Percentiles rank a stretch among this genome's conserved stretches.
These are phyloP conservation scores for Penicillium thymicola DNA, from an alignment of 2,329 filamentous ascomycete species.

Conservation along the genomic window DNA sequence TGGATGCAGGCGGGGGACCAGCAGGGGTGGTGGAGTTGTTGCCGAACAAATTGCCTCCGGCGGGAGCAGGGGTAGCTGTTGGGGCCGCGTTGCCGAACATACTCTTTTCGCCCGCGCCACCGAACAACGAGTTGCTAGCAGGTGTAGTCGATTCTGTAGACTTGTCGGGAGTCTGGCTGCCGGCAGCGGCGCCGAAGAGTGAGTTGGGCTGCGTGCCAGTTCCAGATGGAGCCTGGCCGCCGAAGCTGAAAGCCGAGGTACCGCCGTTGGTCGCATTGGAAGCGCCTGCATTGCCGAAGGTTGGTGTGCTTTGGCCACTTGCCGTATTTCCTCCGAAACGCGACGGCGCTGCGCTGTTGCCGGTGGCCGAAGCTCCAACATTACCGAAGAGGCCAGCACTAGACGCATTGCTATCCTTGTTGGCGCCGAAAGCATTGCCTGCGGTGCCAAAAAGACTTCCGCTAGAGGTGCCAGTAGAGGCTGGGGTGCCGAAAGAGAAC, in stretches of 20 bases:
- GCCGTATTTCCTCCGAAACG: slow-evolving; percentile 32
- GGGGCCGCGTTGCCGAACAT: slow-evolving; percentile 35
- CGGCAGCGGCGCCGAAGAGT: slow-evolving; percentile 27
- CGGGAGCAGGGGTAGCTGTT: slow-evolving; percentile 38
- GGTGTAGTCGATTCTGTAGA: slow-evolving; percentile 31
- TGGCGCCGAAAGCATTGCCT: slow-evolving; percentile 32
- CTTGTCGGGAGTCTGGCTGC: slow-evolving; percentile 39
- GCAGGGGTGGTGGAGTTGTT: slow-evolving; percentile 50
- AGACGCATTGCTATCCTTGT: slow-evolving; percentile 28
- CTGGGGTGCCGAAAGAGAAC: slow-evolving; percentile 39
- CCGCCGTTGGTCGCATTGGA: slow-evolving; percentile 22
- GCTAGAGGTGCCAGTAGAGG: slow-evolving; percentile 34
- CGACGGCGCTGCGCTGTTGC: slow-evolving; percentile 32
- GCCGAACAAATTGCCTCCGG: slow-evolving; percentile 35
- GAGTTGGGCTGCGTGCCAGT: slow-evolving; percentile 24
- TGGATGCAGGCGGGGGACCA: slow-evolving; percentile 44
- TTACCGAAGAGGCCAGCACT: slow-evolving; percentile 43
- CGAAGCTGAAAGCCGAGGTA: slow-evolving; percentile 36
- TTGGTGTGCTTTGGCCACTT: slow-evolving; percentile 17
- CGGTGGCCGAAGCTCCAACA: slow-evolving; percentile 33
- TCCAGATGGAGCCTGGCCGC: slow-evolving; percentile 25
- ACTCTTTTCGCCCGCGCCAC: slow-evolving; percentile 26
- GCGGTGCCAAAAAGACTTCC: slow-evolving; percentile 36
- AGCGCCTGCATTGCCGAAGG: slow-evolving; percentile 29
- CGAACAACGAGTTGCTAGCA: slow-evolving; percentile 36